These are phyloP conservation scores for Podospora bellae-mahoneyi DNA, from an alignment of 495 filamentous ascomycete species.

Conservation along the genomic window DNA sequence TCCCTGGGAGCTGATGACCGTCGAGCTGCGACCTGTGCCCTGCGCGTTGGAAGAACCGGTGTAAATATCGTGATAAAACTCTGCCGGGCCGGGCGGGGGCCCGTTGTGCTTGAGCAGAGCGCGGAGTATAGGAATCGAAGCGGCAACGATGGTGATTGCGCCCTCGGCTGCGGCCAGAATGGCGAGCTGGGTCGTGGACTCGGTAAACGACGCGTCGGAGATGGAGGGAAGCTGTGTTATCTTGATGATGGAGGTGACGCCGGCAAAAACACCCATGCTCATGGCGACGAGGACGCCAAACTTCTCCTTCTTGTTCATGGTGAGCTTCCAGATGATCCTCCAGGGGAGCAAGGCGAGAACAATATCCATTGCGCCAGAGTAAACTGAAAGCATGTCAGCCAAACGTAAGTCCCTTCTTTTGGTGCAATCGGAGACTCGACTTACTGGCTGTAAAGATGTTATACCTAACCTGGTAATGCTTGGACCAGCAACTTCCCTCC, in stretches of 20 bases:
- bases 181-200: constrained; percentile 27
- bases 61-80: constrained; percentile 29
- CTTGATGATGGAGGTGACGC: constrained; percentile 30
- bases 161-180: constrained; percentile 31
- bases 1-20: constrained; percentile 23
- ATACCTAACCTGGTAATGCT: constrained; percentile 28
- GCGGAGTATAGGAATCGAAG: constrained; percentile 33
- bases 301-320: constrained; percentile 38
- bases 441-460: constrained; percentile 36
- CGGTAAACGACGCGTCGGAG: constrained; percentile 26
- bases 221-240: constrained; percentile 32
- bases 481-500: constrained; percentile 37
- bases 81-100: constrained; percentile 25
- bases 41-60: constrained; percentile 21
- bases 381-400: constrained; percentile 19
- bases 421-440: constrained; percentile 7
- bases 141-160: constrained; percentile 35
- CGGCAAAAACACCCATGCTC: constrained; percentile 39
- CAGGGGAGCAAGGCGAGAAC: constrained; percentile 37
- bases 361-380: constrained; percentile 36
- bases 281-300: constrained; percentile 37
- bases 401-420: background rate
- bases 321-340: constrained; percentile 38
- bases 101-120: constrained; percentile 29
- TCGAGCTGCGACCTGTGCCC: constrained; percentile 27